Conservation (phyloP, 2,329 filamentous ascomycete genomes). For the Paracorniculantispora psalliotae region DNA sequence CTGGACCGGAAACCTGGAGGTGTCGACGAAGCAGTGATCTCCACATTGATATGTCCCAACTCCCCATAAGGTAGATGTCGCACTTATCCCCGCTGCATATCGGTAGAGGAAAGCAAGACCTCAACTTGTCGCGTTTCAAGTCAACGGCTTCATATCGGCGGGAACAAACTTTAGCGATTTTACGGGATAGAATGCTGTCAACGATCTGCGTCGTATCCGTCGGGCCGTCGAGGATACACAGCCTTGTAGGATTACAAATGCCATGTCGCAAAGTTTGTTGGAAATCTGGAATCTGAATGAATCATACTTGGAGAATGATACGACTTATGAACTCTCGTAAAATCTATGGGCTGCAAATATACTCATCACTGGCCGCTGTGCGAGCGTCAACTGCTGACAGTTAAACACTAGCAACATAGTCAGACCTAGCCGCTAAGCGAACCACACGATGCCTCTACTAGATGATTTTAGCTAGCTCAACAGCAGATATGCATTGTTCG, state of each 20-base stretch:
- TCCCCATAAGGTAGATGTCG: neutral
- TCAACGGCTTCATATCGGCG: neutral
- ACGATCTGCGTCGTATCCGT: neutral
- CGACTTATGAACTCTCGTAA: neutral
- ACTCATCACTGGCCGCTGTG: neutral
- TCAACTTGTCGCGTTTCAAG: neutral
- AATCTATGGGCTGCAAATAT: neutral
- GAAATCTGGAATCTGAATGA: neutral
- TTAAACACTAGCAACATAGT: neutral
- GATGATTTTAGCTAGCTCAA: neutral
- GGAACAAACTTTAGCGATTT: neutral
- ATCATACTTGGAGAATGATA: neutral
- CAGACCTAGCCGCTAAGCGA: neutral
- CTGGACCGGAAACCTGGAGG: conserved; percentile 37
- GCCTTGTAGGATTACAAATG: neutral
- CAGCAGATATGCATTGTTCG: neutral
- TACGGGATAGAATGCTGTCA: neutral
- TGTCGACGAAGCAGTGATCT: conserved; percentile 18
- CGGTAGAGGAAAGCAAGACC: neutral
- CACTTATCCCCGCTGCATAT: neutral
- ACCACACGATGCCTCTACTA: neutral
- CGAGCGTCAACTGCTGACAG: neutral
- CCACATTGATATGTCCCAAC: neutral
- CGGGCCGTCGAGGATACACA: neutral
- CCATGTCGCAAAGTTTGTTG: neutral